Base-by-base conservation (phyloP, 2,329 filamentous ascomycete genomes). In the Zymoseptoria pseudotritici region DNA sequence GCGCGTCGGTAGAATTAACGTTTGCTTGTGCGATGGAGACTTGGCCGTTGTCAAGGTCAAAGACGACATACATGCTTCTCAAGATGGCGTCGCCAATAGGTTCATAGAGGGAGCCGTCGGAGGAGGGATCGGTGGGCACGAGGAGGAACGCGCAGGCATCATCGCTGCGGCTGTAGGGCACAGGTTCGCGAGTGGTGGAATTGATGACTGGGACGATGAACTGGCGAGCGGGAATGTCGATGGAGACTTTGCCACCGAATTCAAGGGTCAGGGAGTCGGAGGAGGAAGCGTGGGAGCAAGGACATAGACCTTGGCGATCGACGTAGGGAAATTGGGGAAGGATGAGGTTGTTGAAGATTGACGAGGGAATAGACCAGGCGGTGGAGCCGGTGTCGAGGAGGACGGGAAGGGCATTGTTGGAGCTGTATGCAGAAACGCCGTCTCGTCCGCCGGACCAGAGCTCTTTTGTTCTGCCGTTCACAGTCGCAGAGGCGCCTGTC, bases 1-100 rank as follows among this genome's bases (percentile, higher is more conserved):
- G 62, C 5, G 42, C 22, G 11, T 55, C 58, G 22, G 62, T 64
- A 53, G 63, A 61, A 56, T 72, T 70, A 7, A 65, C 55, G 2
- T 61, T 61, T n/a, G 71, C 70, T 55, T 72, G 71, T 10, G 71
- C 71, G 49, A 73, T 63, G 2, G 70, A 70, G 20, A 68, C 63
- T 55, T 74, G 72, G 3, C 66, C 70, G 29, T 74, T 72, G 62
- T 74, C 71, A 50, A 73, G 69, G 55, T 74, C 72, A 57, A 69
- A 74, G 56, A 74, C 70, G 49, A 72, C 67, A 59, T 74, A 74
- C 67, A 73, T 71, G 54, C 65, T 67, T 10, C 70, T 59, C 10
- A 74, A 61, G 21, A 73, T 57, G 11, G 71, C 69, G 58, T 73
- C 70, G 9, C 71, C 71, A 1, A 72, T 58, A 9, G 67, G 69